Evolutionary conservation across 2,329 filamentous ascomycete species (phyloP), one percentile per base, ranked within the genome.

Genomic region (Epicoccum nigrum): DNA sequence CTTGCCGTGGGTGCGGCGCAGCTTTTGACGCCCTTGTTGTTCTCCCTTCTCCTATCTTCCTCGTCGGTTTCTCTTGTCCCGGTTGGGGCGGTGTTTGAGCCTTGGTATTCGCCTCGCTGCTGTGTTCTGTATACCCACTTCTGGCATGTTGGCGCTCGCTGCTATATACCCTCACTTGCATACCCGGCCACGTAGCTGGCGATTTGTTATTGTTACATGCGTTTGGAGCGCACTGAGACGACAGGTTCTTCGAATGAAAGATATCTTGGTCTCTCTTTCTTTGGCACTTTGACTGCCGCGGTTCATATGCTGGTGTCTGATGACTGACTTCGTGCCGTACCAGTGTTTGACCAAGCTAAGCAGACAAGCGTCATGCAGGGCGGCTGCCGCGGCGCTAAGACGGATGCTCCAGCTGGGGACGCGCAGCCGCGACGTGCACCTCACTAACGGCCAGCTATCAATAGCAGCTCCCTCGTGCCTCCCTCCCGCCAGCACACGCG

Each of bases 101-200:
- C 7, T 17, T 9, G 15, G 9, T 2, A n/a, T n/a, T 40, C 19
- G n/a, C 16, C 15, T 35, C 28, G 27, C 21, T 21, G 15, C 33
- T 34, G 19, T 28, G 16, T 21, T 28, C 5, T 38, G 35, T 31
- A 33, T 33, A 27, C 25, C 28, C 21, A 4, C 15, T 30, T 9
- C 25, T 40, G 37, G 25, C 37, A 12, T 16, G 19, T 32, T 39
- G 41, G 47, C 28, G 35, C 23, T 51, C 31, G 32, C 39, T 44
- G 49, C 23, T 47, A 21, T 47, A 52, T 52, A 52, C 43, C 49
- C 49, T 52, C 49, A 38, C 38, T 52, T 52, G 49, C 43, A 19
- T 33, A 23, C 9, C 16, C 16, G 35, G 7, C 27, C 25, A 20
- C 17, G 31, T 38, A 19, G 23, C 37, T n/a, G 30, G 48, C 19